Base-by-base conservation (phyloP, 352 stramenopile species). In the Globisporangium canariense region DNA sequence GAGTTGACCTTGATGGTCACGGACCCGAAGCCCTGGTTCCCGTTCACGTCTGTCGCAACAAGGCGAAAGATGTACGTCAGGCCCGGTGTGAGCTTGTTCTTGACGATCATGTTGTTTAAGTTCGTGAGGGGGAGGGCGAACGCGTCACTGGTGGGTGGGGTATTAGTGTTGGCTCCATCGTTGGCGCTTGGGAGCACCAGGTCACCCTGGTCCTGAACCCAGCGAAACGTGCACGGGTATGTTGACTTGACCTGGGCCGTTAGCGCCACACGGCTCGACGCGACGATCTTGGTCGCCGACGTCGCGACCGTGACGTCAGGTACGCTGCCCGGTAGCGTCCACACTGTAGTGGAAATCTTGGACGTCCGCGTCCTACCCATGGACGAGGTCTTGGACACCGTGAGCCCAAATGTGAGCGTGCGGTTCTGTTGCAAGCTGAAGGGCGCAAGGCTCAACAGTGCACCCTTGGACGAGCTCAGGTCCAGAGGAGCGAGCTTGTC, bases 11-110 rank as follows among this genome's bases (percentile, higher is more conserved):
- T 45, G 28, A 93, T 70, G 3, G 67, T 69, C 2, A 88, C 63
- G 0, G 76, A 67, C 0, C 74, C 79, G 65, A 87, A 93, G 28
- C 82, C 84, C 1, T 61, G 51, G 46, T 83, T 87, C 9, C 75
- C 76, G 46, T 76, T 83, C 34, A 81, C 71, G 20, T 91, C 81
- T 0, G 60, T 80, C 0, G 82, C 84, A 0, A 83, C 58, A 1
- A 90, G 70, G 1, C 82, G 78, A n/a, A 93, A 82, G 3, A 74
- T 66, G 62, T 93, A 93, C 25, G 71, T 85, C 14, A 88, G 65
- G n/a, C 82, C 84, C 2, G 80, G 47, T 0, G 82, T 90, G 20
- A 93, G 69, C 14, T 56, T 69, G 59, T 89, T 88, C 40, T 75
- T 74, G 2, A 66, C 50, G 38, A 93, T 85, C 0, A 71, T 69